These are phyloP conservation scores for Zizania palustris DNA, from an alignment of 202 grass and related monocot genomes.

Conservation along the genomic window DNA sequence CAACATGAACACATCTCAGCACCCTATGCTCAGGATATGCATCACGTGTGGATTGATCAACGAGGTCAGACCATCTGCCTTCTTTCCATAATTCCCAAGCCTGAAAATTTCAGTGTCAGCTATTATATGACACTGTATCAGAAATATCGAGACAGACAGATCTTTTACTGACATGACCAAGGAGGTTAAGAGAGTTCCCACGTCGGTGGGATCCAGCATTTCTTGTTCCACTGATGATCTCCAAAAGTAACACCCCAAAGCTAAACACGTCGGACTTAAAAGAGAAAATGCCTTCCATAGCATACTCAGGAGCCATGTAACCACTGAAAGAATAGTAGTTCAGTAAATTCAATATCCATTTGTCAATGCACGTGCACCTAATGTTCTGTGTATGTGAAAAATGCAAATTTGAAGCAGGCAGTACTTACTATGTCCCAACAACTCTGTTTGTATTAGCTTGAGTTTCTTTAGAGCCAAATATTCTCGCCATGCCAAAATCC, in stretches of 20 bases:
- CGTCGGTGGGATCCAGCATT: conserved; percentile 39
- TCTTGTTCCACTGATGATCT: conserved; percentile 58
- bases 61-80: conserved; percentile 48
- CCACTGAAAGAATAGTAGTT: conserved; percentile 42
- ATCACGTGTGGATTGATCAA: conserved; percentile 40
- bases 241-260: conserved; percentile 60
- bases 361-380: background rate
- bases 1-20: conserved; percentile 49
- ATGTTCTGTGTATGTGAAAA: background rate
- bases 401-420: conserved; percentile 11
- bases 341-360: conserved; percentile 2
- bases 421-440: conserved; percentile 64
- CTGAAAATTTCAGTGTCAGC: conserved; percentile 40
- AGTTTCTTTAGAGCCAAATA: conserved; percentile 55
- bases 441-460: conserved; percentile 53
- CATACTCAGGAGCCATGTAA: conserved; percentile 74
- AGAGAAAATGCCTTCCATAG: conserved; percentile 61
- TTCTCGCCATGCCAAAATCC: conserved; percentile 56
- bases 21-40: conserved; percentile 36
- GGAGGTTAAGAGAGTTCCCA: conserved; percentile 52
- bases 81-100: conserved; percentile 67
- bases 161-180: conserved; percentile 50
- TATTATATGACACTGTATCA: background rate
- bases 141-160: background rate
- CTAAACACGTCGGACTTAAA: conserved; percentile 69